Base-by-base conservation (phyloP, 768 basidiomycete species). In the Chalciporus chontae region DNA sequence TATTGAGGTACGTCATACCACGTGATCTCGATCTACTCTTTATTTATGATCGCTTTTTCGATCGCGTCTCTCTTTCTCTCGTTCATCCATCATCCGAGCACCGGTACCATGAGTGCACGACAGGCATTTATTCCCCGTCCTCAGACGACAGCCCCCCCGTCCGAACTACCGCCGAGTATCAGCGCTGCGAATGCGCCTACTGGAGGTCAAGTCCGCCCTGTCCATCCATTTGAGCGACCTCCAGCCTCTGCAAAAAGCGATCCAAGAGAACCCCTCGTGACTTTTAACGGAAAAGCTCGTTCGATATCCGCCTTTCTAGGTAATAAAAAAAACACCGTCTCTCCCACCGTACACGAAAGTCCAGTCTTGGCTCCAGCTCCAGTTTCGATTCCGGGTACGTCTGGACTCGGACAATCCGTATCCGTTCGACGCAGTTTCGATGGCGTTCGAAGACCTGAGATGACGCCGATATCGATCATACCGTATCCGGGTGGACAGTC, bases 41-140 rank as follows among this genome's bases (percentile, higher is more conserved):
- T n/a, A 36, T n/a, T n/a, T n/a, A n/a, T n/a, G n/a, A n/a, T n/a
- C n/a, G n/a, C n/a, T n/a, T n/a, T n/a, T 24, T 26, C 19, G 14
- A 15, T 24, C 13, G 11, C 3, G 5, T 45, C 27, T 32, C 43
- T 10, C 46, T 45, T 26, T 1, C 13, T 40, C 21, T 17, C n/a
- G 9, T 14, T 10, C 11, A 24, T 45, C 31, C 36, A 10, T 11
- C 3, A 26, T 8, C n/a, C 29, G 31, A 31, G 24, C 10, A 6
- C 11, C 29, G n/a, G 9, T 50, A 18, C 32, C 10, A 66, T 66
- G 64, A 66, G 65, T 31, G 60, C 64, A 2, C 19, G 64, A 43
- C 65, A 65, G 14, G 54, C 58, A 6, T 66, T 66, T 44, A 9
- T 57, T 27, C 65, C 64, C 4, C 62, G 53, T 7, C 42, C 60